Evolutionary conservation across 352 stramenopile species (phyloP), one percentile per base, ranked within the genome.

Genomic region (Pythium insidiosum): DNA sequence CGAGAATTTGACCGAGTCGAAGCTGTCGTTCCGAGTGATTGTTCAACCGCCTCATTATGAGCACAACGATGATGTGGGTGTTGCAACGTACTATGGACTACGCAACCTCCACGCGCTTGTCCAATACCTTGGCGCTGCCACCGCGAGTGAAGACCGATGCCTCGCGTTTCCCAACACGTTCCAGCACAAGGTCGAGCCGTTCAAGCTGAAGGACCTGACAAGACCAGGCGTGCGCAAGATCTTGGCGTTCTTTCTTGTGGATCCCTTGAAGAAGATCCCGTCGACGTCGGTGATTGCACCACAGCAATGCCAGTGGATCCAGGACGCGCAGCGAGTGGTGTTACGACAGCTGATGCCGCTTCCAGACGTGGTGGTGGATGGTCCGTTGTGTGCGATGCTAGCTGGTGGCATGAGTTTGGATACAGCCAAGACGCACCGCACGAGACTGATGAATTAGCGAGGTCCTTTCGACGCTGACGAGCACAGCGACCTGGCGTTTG

Each of bases 121-220:
- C 10, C 59, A 73, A 37, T 20, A 35, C 1, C 23, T 60, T 5
- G 63, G 63, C 6, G 24, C 11, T 3, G 22, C 68, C 21, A 43
- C 40, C 1, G 50, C 60, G 0, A 6, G 45, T 0, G 38, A 57
- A 23, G 49, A 54, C 4, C 52, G 56, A 4, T 51, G 46, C 36
- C 23, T 72, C 12, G 58, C 56, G 21, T 67, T 61, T 34, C 61
- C 57, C 25, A 71, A 67, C 29, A 47, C 23, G 9, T 41, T 64
- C 26, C 53, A n/a, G n/a, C n/a, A n/a, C n/a, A n/a, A n/a, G n/a
- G n/a, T n/a, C n/a, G n/a, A n/a, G n/a, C n/a, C n/a, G 24, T 72
- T 72, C 39, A 66, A 63, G 26, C 18, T 72, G 0, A 44, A 68
- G 0, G 53, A 68, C 33, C 58, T 47, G 0, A 36, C 33, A 0